Base-by-base conservation (phyloP, 2,329 filamentous ascomycete genomes). In the Pseudogymnoascus sp. region DNA sequence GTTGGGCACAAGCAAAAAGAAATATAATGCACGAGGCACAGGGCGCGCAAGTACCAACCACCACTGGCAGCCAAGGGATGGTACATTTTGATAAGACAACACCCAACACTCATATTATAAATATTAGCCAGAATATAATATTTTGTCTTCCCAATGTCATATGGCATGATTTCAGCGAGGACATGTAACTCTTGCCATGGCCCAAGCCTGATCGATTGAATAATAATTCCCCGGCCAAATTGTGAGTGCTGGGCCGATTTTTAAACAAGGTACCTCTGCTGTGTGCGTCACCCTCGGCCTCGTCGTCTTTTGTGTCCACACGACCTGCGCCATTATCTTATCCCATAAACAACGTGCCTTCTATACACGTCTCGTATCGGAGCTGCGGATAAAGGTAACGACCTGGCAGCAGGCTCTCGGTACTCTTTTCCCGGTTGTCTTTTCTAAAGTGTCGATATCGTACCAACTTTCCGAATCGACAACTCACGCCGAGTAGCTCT, bases 241-340 rank as follows among this genome's bases (percentile, higher is more conserved):
- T 33, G 13, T 18, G 26, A 52, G 9, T 6, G 45, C 45, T 52
- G 45, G 45, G 45, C 45, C 45, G 45, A 52, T 52, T 30, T 52
- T 33, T 52, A 52, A 52, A 52, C 45, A 52, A 30, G 45, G 45
- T 52, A 52, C 26, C 2, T 52, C 26, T 30, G 26, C 26, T 52
- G 45, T 52, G 23, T 52, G 45, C 45, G 45, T 52, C 45, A 52
- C 45, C 45, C 45, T 52, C 45, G 45, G 45, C 45, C 45, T 52
- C 5, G 23, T 52, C 26, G n/a, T 48, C 30, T 52, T 30, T 5
- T 33, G 26, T 52, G 26, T 9, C 26, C 15, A 26, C 45, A 26
- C 45, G 26, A 52, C 45, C 26, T 52, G 45, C 26, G 26, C 45
- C n/a, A 52, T 52, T 52, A 52, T 52, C 26, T 52, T 52, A 26